Conservation (phyloP, 148 eudicot species). For the Chenopodium suecicum region DNA sequence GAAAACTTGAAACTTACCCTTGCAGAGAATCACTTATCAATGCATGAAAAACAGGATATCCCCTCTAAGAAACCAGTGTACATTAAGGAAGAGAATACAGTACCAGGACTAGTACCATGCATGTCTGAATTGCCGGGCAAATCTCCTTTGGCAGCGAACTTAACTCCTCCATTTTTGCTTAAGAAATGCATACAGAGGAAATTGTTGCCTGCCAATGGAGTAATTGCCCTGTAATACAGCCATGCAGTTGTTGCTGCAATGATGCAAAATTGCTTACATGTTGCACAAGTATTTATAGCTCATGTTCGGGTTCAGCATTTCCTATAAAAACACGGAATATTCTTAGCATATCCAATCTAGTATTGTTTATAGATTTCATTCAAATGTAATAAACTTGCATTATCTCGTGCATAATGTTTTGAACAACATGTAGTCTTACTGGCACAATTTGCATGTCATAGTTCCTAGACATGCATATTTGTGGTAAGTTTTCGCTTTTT, state of each 20-base stretch:
- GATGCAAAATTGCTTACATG: not conserved
- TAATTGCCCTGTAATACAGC: constrained; percentile 29
- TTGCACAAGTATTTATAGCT: not conserved
- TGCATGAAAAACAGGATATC: too few relatives aligned
- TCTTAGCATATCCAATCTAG: constrained; percentile 15
- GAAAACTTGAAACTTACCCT: too few relatives aligned
- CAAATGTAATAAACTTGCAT: too few relatives aligned
- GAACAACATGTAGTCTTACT: too few relatives aligned
- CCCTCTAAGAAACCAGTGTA: too few relatives aligned
- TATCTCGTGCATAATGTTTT: too few relatives aligned
- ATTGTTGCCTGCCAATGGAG: constrained; percentile 31
- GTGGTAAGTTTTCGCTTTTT: too few relatives aligned
- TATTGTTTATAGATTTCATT: too few relatives aligned
- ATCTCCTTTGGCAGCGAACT: constrained; percentile 35
- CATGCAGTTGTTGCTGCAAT: constrained; percentile 11
- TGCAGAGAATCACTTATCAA: too few relatives aligned
- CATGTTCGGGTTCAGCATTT: not conserved
- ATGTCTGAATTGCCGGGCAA: constrained; percentile 30
- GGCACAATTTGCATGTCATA: too few relatives aligned
- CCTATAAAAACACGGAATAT: constrained; percentile 7
- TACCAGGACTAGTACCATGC: not conserved
- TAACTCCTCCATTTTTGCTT: not conserved
- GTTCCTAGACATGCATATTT: too few relatives aligned
- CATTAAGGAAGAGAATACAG: too few relatives aligned
- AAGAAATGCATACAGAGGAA: not conserved